These are phyloP conservation scores for Boletus speciosus DNA, from an alignment of 768 basidiomycete species.

Conservation along the genomic window DNA sequence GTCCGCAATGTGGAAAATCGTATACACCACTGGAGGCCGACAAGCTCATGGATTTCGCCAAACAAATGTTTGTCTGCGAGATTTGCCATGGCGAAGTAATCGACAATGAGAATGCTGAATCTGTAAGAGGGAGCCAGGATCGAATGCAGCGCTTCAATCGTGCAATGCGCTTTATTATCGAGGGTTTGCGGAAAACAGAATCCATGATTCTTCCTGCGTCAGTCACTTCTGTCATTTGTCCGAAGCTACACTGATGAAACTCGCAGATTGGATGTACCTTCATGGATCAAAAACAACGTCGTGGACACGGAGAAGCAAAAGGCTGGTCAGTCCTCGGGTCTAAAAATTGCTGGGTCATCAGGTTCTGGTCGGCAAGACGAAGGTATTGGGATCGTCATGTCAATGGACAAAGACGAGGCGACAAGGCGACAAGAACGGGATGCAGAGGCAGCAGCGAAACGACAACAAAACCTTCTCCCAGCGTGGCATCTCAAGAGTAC, in stretches of 20 bases:
- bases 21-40: slow-evolving; percentile 86
- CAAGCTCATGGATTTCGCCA: slow-evolving; percentile 70
- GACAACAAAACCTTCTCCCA: slow-evolving; percentile 88
- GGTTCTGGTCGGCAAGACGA: slow-evolving; percentile 59
- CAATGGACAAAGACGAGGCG: slow-evolving; percentile 84
- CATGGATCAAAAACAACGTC: slow-evolving; percentile 76
- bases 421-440: slow-evolving; percentile 70
- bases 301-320: slow-evolving; percentile 61
- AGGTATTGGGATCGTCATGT: slow-evolving; percentile 83
- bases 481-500: slow-evolving; percentile 96
- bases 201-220: slow-evolving; percentile 81
- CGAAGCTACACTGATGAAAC: slow-evolving; percentile 1
- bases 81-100: slow-evolving; percentile 82
- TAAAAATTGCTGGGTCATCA: slow-evolving; percentile 73
- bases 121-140: slow-evolving; percentile 81
- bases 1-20: slow-evolving; percentile 79
- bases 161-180: slow-evolving; percentile 84
- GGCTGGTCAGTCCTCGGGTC: slow-evolving; percentile 46
- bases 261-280: slow-evolving; percentile 72
- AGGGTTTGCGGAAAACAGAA: slow-evolving; percentile 87
- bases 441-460: slow-evolving; percentile 77
- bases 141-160: slow-evolving; percentile 94
- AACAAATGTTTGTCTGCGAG: slow-evolving; percentile 76
- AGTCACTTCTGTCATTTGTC: slow-evolving; percentile 27
- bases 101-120: slow-evolving; percentile 90